Evolutionary conservation across 1,284 basidiomycete genomes (phyloP), one percentile per base, ranked within the genome.

Genomic region (Paramarasmius palmivorus): DNA sequence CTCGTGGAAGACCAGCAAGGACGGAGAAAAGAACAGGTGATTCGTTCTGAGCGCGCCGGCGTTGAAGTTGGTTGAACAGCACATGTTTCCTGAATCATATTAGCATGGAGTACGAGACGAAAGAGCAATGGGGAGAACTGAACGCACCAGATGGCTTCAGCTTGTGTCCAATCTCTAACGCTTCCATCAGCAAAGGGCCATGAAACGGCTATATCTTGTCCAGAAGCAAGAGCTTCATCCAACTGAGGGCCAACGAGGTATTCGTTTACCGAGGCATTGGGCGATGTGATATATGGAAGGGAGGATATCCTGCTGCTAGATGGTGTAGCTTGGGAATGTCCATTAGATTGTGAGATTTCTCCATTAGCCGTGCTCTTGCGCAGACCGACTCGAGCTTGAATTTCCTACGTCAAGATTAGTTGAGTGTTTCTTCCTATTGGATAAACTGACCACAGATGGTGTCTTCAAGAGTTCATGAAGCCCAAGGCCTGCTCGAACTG

Each of bases 101-200:
- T n/a, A n/a, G n/a, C n/a, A 50, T 42, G 42, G 46, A 51, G 29
- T 44, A 46, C 23, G 17, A 20, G 22, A 60, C 17, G 23, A 17
- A 6, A 36, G 34, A 41, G 29, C 19, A 10, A 14, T 41, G n/a
- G n/a, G 37, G 17, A 20, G 37, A 32, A 5, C 14, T 8, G 40
- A 6, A 73, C 86, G 60, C 66, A 95, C 95, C 95, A 92, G 38
- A 98, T 74, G 4, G 92, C 95, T 67, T 95, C 93, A 39, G 93
- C 88, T 60, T 95, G 95, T n/a, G 80, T 81, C 88, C 91, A 98
- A 67, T 98, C 92, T 38, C 73, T 74, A 44, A 95, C 76, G 60
- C 83, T 79, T 5, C 86, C 89, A 26, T 88, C 82, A 53, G 82
- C 81, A 64, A 98, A 93, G 1, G 95, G 94, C 89, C 90, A 95